Evolutionary conservation across 148 eudicot species (phyloP).

Genomic region (Arctostaphylos glauca): DNA sequence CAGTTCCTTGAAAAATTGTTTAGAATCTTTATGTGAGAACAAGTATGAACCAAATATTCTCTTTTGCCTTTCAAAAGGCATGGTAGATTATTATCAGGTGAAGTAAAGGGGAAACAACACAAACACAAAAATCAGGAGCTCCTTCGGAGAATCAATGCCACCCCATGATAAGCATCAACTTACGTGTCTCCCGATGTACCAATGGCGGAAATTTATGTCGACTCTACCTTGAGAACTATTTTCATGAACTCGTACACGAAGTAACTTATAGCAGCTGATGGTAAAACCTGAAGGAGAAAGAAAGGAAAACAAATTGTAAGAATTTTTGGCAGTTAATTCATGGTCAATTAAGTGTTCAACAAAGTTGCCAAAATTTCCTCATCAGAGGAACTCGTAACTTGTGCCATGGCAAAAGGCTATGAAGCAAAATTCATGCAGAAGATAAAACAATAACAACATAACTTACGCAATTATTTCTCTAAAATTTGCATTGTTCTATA

Average conservation of each 20-base stretch:
- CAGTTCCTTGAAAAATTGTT: neutral
- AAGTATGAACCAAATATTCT: neutral
- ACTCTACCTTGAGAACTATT: slow-evolving; percentile 85
- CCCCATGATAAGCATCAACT: neutral
- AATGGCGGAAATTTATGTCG: slow-evolving; percentile 11
- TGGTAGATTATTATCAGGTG: neutral
- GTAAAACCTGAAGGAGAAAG: slow-evolving; percentile 67
- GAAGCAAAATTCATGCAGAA: neutral
- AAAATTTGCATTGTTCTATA: neutral
- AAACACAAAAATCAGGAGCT: neutral
- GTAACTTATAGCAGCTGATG: slow-evolving; percentile 99
- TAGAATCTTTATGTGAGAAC: neutral
- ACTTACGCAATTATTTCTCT: neutral
- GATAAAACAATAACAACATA: neutral
- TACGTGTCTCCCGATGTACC: neutral
- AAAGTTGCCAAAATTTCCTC: neutral
- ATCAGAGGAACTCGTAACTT: neutral
- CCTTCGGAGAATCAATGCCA: neutral
- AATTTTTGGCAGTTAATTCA: neutral
- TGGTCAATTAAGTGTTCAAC: neutral
- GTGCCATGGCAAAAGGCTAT: neutral
- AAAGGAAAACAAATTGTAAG: slow-evolving; percentile 15
- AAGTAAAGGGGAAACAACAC: neutral
- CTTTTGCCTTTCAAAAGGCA: neutral
- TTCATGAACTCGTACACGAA: slow-evolving; percentile 95